These are phyloP conservation scores for Ustilago lituana DNA, from an alignment of 1,284 basidiomycete genomes.

Conservation along the genomic window DNA sequence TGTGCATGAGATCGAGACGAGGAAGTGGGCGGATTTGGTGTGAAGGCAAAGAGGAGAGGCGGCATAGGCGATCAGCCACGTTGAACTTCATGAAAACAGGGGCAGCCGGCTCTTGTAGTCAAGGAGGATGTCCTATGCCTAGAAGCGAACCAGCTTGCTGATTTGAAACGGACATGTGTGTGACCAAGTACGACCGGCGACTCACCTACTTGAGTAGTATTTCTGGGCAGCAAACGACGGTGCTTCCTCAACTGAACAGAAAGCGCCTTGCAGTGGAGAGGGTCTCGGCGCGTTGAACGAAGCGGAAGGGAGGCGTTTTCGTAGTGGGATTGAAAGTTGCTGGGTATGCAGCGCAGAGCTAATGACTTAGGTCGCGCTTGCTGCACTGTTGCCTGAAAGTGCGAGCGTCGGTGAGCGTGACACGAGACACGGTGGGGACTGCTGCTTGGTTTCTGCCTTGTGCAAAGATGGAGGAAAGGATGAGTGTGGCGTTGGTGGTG, in stretches of 20 bases:
- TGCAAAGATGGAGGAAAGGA: too few relatives aligned
- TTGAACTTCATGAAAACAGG: conserved; percentile 23
- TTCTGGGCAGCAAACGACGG: background rate
- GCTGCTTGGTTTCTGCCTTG: background rate
- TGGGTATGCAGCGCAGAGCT: too few relatives aligned
- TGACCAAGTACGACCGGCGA: too few relatives aligned
- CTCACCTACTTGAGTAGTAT: conserved; percentile 10
- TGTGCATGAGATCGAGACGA: background rate
- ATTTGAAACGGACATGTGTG: too few relatives aligned
- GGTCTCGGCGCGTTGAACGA: background rate
- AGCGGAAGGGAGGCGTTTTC: background rate
- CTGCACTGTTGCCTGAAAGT: conserved; percentile 20
- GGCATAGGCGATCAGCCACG: conserved; percentile 23
- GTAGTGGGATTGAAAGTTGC: background rate
- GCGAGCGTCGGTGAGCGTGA: background rate
- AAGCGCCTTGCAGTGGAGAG: background rate
- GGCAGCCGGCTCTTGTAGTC: too few relatives aligned
- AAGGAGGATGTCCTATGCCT: too few relatives aligned
- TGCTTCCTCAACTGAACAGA: background rate
- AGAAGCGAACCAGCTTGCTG: too few relatives aligned
- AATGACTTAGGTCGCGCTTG: too few relatives aligned
- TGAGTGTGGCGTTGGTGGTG: background rate
- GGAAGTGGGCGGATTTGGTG: background rate
- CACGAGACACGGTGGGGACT: background rate
- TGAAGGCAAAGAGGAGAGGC: background rate